Percentiles rank a stretch among this genome's conserved stretches.
Evolutionary conservation across 306 rosid genomes (phyloP).

Genomic region (Vigna unguiculata): DNA sequence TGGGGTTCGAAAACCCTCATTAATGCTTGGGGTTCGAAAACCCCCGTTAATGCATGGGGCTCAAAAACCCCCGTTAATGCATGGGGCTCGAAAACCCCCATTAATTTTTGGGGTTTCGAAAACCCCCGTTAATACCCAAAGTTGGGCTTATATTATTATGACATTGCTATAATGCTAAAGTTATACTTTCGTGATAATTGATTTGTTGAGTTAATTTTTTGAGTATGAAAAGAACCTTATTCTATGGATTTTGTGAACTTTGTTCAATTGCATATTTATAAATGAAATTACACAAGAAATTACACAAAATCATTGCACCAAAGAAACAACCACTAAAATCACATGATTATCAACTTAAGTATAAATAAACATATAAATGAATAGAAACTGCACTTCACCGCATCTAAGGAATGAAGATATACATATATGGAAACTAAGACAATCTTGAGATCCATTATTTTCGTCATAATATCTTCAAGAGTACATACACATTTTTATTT

Average conservation of each 20-base stretch:
- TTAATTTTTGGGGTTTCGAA: too few species aligned
- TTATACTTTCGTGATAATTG: too few species aligned
- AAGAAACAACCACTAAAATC: conserved; percentile 26
- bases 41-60: too few species aligned
- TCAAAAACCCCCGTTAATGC: too few species aligned
- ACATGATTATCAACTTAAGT: neutral
- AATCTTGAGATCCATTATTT: conserved; percentile 34
- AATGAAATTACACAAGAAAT: conserved; percentile 6
- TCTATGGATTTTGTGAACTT: conserved; percentile 18
- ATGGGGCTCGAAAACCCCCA: too few species aligned
- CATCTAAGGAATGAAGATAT: conserved; percentile 27
- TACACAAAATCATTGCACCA: conserved; percentile 18
- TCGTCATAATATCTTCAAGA: conserved; percentile 13
- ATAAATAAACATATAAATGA: neutral
- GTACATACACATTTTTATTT: conserved; percentile 13
- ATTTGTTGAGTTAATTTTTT: too few species aligned
- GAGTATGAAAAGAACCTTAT: too few species aligned
- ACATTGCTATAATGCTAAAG: too few species aligned
- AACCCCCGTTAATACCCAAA: too few species aligned
- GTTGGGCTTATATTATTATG: too few species aligned
- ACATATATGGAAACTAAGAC: neutral
- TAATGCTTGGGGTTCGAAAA: too few species aligned
- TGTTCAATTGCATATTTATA: conserved; percentile 9
- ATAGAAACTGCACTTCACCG: conserved; percentile 5
- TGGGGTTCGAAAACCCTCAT: too few species aligned